phyloP scores from a whole-genome alignment of 148 eudicot species.

The Spergularia bocconei region DNA sequence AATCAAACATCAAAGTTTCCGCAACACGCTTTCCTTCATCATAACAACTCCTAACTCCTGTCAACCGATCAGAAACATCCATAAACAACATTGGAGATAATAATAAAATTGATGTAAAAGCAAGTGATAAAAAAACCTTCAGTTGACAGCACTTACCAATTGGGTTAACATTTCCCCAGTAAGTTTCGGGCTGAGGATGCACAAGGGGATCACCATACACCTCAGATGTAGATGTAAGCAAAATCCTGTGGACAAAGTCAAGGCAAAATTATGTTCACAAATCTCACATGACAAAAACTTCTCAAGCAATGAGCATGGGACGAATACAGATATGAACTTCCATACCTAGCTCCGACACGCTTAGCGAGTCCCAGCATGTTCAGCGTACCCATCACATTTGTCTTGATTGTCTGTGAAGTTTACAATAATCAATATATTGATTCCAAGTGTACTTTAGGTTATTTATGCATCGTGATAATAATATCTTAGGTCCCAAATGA shows the following conservation, averaged over 20 bases:
- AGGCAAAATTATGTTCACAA: neutral
- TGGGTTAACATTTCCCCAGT: conserved; percentile 99
- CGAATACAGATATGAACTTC: neutral
- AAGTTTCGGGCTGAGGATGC: conserved; percentile 84
- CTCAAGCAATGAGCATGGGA: neutral
- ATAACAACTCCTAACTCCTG: conserved; percentile 97
- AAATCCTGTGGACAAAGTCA: conserved; percentile 47
- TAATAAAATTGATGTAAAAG: neutral
- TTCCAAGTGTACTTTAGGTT: neutral
- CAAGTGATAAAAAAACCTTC: neutral
- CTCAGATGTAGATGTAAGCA: conserved; percentile 90
- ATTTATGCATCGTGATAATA: neutral
- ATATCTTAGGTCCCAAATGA: neutral
- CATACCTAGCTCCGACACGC: conserved; percentile 97
- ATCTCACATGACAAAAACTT: neutral
- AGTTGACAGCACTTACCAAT: conserved; percentile 48
- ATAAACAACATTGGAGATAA: neutral
- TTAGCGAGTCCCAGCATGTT: conserved; percentile 99
- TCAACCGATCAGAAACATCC: conserved; percentile 8
- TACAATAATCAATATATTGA: neutral
- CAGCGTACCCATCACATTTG: conserved; percentile 94
- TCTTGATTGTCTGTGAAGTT: conserved; percentile 79
- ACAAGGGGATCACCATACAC: conserved; percentile 94
- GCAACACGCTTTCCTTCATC: conserved; percentile 99
- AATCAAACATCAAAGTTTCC: conserved; percentile 98